Percentiles rank a stretch among this genome's conserved stretches.
Conservation (phyloP, 192 early-diverging fungal genomes). For the Coemansia sp. region DNA sequence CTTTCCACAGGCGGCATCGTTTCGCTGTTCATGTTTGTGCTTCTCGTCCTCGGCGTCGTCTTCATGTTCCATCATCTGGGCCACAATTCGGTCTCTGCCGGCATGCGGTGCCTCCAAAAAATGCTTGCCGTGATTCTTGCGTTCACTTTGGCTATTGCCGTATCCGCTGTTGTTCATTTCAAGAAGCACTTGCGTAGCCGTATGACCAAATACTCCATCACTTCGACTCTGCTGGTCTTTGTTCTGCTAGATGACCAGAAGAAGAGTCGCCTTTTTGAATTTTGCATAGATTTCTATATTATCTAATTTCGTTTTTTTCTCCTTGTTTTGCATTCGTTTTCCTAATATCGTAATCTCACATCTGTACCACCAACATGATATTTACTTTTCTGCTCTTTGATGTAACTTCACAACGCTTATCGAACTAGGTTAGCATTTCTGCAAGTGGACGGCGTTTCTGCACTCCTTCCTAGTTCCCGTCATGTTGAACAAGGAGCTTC, state of each 20-base stretch:
- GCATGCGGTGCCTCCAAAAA: conserved; percentile 1
- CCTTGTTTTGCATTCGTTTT: no score
- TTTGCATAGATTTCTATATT: no score
- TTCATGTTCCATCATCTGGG: conserved; percentile 6
- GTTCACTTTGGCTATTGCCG: conserved; percentile 1
- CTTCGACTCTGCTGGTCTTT: not conserved
- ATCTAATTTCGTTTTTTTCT: no score
- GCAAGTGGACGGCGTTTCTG: no score
- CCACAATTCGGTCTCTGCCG: not conserved
- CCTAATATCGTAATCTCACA: no score
- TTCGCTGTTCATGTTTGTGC: not conserved
- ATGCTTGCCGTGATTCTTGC: conserved; percentile 1
- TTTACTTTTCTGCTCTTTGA: no score
- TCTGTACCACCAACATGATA: no score
- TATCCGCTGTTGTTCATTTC: not conserved
- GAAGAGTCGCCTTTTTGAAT: not conserved
- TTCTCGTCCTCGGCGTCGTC: not conserved
- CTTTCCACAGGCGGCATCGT: not conserved
- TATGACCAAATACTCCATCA: not conserved
- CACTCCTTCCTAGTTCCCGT: no score
- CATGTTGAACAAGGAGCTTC: no score
- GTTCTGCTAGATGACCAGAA: not conserved
- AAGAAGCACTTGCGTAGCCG: not conserved
- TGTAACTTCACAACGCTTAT: no score
- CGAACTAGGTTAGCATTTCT: no score